Evolutionary conservation across 2,329 filamentous ascomycete genomes (phyloP), one percentile per base, ranked within the genome.

Genomic region (Onygena corvina): DNA sequence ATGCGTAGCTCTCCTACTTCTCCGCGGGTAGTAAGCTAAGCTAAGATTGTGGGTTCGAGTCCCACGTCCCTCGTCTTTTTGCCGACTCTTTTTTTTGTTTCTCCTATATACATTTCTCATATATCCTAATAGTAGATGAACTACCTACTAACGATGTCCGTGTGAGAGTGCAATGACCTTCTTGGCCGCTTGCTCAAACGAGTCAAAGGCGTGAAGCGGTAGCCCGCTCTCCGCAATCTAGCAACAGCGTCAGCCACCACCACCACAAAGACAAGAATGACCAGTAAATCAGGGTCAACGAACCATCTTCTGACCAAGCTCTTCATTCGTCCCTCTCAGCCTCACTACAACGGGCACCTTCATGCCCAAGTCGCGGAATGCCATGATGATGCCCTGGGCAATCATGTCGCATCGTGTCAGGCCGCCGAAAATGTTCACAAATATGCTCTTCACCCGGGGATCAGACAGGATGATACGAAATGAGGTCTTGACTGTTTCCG

Each of bases 341-440:
- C 85, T 73, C 25, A 89, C 84, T n/a, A 89, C 83, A 0, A 89
- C 81, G 0, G 84, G 84, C 1, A 84, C 72, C n/a, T 64, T 67
- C 58, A 83, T 74, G 6, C 77, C 69, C 48, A 87, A 63, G 59
- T 88, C 81, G 53, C 75, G 72, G 60, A 88, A 87, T 1, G 84
- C 84, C 56, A 85, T 59, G 21, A 89, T 71, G 45, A 90, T 76
- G 0, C 84, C 84, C 50, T 80, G 73, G 0, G 85, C 85, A 63
- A 89, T 89, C 84, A 89, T 88, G 56, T 87, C 84, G 30, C 84
- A 84, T 51, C 82, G 74, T 4, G 82, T 86, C 57, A 87, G 60
- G 0, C 81, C 80, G 6, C 79, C 81, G 55, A 83, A 85, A 55
- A 84, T 84, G 54, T 84, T 84, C 25, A 84, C 80, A 57, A 83